Percentiles rank a stretch among this genome's conserved stretches.
phyloP scores from a whole-genome alignment of 2,329 filamentous ascomycete genomes.

The Talaromyces sp. region DNA sequence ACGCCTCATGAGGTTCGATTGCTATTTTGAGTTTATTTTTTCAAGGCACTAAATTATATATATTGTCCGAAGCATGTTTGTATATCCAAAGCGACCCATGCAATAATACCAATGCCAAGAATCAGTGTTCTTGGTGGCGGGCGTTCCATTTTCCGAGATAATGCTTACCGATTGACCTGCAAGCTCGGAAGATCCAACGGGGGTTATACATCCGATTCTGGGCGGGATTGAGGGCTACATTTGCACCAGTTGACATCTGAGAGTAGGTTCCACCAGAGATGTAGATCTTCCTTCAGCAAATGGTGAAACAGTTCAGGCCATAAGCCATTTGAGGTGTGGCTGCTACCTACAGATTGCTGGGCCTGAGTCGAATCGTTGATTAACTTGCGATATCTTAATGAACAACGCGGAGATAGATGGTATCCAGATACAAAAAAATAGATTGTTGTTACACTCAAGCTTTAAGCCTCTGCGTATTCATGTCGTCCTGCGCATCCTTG shows the following conservation, averaged over 20 bases:
- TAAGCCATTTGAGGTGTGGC: no score
- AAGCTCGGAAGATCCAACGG: no score
- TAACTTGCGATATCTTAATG: background rate
- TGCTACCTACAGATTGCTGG: no score
- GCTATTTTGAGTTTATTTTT: background rate
- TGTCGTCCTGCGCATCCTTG: constrained; percentile 77
- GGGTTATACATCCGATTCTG: no score
- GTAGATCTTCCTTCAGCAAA: no score
- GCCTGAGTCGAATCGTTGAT: background rate
- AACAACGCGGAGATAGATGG: background rate
- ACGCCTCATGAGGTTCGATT: background rate
- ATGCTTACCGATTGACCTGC: background rate
- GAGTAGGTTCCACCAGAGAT: no score
- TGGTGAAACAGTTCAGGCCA: no score
- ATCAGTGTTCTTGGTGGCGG: background rate
- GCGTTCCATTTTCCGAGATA: background rate
- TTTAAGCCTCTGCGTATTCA: constrained; percentile 68
- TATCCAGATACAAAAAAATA: background rate
- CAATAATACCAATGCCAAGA: background rate
- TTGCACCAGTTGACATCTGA: no score
- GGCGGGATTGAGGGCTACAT: no score
- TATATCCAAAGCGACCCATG: background rate
- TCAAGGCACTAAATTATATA: background rate
- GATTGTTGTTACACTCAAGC: constrained; percentile 36
- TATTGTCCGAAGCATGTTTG: background rate